Conservation (phyloP, 2,329 filamentous ascomycete species). For the Aspergillus sp. region DNA sequence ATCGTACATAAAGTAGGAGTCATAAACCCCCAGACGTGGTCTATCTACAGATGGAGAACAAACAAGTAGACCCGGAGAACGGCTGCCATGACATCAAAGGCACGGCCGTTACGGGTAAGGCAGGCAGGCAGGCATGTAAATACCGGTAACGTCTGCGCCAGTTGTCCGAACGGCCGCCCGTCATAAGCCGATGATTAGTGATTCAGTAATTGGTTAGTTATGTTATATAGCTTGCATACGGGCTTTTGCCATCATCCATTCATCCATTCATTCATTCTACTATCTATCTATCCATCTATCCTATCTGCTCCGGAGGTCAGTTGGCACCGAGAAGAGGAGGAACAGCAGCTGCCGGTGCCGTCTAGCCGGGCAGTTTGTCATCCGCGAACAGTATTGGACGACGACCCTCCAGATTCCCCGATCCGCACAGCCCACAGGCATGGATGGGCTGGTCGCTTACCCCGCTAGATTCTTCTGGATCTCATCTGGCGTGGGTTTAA, state of each 20-base stretch:
- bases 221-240: too few relatives aligned
- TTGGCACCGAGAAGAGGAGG: not conserved
- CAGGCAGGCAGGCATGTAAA: not conserved
- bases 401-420: slow-evolving; percentile 10
- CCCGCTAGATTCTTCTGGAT: slow-evolving; percentile 26
- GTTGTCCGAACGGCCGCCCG: slow-evolving; percentile 8
- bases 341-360: slow-evolving; percentile 8
- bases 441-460: slow-evolving; percentile 11
- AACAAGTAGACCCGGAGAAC: not conserved
- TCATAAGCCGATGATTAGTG: not conserved
- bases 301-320: not conserved
- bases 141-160: not conserved
- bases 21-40: too few relatives aligned
- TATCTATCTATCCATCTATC: not conserved
- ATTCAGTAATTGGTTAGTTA: not conserved
- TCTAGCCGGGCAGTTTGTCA: slow-evolving; percentile 8
- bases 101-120: not conserved
- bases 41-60: not conserved
- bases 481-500: slow-evolving; percentile 15
- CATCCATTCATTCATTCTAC: not conserved
- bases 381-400: slow-evolving; percentile 18
- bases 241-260: too few relatives aligned
- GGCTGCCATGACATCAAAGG: not conserved
- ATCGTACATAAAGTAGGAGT: too few relatives aligned
- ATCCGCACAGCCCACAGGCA: slow-evolving; percentile 12